phyloP scores from a whole-genome alignment of 2,329 filamentous ascomycete genomes.

The Cordyceps pruinosa region DNA sequence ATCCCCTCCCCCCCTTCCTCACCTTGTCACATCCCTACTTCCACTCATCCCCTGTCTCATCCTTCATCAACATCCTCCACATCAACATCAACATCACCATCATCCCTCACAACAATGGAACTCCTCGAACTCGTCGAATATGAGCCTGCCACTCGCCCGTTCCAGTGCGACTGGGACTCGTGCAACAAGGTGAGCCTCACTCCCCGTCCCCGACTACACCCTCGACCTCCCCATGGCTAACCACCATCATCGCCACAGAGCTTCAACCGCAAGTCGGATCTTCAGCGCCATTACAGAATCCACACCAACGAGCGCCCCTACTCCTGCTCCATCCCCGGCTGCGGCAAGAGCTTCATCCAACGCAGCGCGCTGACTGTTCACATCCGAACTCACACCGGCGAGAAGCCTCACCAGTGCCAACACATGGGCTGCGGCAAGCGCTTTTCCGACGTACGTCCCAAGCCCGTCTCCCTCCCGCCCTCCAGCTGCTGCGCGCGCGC shows the following conservation, averaged over 20 bases:
- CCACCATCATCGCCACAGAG: constrained; percentile 38
- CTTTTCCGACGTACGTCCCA: constrained; percentile 56
- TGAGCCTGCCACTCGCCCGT: constrained; percentile 55
- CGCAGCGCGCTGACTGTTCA: constrained; percentile 64
- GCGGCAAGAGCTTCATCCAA: constrained; percentile 66
- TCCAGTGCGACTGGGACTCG: constrained; percentile 56
- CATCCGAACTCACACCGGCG: constrained; percentile 62
- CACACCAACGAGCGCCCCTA: constrained; percentile 67
- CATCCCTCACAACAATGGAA: constrained; percentile 40
- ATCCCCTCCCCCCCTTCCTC: neutral
- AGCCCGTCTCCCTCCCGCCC: neutral
- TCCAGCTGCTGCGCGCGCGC: neutral
- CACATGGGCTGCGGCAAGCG: constrained; percentile 59
- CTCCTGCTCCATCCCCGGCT: constrained; percentile 51
- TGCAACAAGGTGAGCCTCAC: constrained; percentile 51
- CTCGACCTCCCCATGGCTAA: neutral
- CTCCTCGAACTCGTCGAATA: constrained; percentile 59
- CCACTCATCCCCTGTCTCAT: constrained; percentile 1
- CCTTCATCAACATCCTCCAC: neutral
- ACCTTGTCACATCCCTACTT: neutral
- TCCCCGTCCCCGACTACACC: neutral
- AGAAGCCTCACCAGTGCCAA: constrained; percentile 64
- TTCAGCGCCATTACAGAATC: constrained; percentile 64
- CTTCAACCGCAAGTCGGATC: constrained; percentile 66
- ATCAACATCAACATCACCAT: neutral